Evolutionary conservation across 2,329 filamentous ascomycete genomes (phyloP), one percentile per base, ranked within the genome.

Genomic region (Tolypocladium sp.): DNA sequence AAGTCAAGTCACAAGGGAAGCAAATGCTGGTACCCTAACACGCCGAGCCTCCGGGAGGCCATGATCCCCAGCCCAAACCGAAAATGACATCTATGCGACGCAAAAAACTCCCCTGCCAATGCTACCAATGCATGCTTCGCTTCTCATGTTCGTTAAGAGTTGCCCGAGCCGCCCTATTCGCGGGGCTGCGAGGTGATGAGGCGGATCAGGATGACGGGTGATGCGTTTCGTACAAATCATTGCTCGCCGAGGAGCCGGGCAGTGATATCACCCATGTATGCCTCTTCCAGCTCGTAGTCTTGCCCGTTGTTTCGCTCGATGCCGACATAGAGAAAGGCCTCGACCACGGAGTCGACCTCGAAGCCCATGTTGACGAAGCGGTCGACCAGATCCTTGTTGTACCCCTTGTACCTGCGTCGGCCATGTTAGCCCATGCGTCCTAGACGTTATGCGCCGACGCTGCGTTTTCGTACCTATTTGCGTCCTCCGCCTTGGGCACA

Each of bases 311-410:
- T 91, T 22, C 84, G 83, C 63, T 93, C 90, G 64, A 96, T 92
- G 7, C 90, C 89, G 9, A 94, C 87, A 61, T 83, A 89, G 57
- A 88, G 81, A 68, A 97, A 96, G 0, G 91, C 90, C 12, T 88
- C 83, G 0, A 97, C 91, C 1, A 97, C 91, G n/a, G 83, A 81
- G 55, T 92, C 89, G 2, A 96, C 82, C 59, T 91, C 87, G 67
- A 97, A 97, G 13, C 93, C 93, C 93, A 97, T 97, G 66, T 79
- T 83, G 20, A 90, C 85, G 66, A 97, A 97, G 5, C 88, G 83
- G 68, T 94, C 86, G 63, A 97, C 84, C 46, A 97, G 80, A 38
- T 88, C 82, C 68, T 87, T 89, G 74, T 92, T 92, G 74, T 96
- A 97, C 2, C 94, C 93, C 63, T 88, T 83, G 70, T 96, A 97